A percentile compares a stretch with the other conserved stretches of the same genome.
These are phyloP conservation scores for Capillidium heterosporum DNA, from an alignment of 371 early-diverging fungal genomes.

Conservation along the genomic window DNA sequence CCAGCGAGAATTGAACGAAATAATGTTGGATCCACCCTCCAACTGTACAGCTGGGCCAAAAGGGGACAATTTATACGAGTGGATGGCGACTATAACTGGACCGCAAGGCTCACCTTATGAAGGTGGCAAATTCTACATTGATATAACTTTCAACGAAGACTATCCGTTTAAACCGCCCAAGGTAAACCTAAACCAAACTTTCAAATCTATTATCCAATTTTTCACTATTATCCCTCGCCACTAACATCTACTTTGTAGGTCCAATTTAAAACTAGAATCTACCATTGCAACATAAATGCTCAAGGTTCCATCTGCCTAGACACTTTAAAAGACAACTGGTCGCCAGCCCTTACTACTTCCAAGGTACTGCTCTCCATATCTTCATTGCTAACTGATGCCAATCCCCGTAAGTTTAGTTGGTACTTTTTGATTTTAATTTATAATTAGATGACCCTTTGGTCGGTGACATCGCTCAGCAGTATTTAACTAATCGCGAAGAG, in stretches of 20 bases:
- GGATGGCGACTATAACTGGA: slow-evolving; percentile 88
- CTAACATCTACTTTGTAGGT: slow-evolving; percentile 18
- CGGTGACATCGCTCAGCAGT: slow-evolving; percentile 82
- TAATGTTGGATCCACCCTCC: slow-evolving; percentile 83
- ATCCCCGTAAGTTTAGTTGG: slow-evolving; percentile 38
- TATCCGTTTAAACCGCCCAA: slow-evolving; percentile 94
- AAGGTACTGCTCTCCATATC: slow-evolving; percentile 81
- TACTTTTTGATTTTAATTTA: neutral
- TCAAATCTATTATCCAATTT: neutral
- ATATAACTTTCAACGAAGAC: slow-evolving; percentile 64
- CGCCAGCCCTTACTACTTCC: slow-evolving; percentile 81
- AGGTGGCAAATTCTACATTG: slow-evolving; percentile 61
- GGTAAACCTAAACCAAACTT: slow-evolving; percentile 12
- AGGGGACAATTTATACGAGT: slow-evolving; percentile 88
- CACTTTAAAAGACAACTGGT: slow-evolving; percentile 89
- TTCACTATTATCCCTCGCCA: too few relatives aligned
- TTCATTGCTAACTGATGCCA: slow-evolving; percentile 83
- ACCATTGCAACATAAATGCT: slow-evolving; percentile 90
- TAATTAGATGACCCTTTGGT: slow-evolving; percentile 76
- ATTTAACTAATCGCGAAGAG: slow-evolving; percentile 62
- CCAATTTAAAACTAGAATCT: slow-evolving; percentile 75
- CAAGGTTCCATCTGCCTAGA: slow-evolving; percentile 86
- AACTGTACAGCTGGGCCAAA: slow-evolving; percentile 94
- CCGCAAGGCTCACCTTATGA: slow-evolving; percentile 68
- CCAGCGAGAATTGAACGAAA: slow-evolving; percentile 88